These are phyloP conservation scores for Scedosporium boydii DNA, from an alignment of 2,329 filamentous ascomycete species.

Conservation along the genomic window DNA sequence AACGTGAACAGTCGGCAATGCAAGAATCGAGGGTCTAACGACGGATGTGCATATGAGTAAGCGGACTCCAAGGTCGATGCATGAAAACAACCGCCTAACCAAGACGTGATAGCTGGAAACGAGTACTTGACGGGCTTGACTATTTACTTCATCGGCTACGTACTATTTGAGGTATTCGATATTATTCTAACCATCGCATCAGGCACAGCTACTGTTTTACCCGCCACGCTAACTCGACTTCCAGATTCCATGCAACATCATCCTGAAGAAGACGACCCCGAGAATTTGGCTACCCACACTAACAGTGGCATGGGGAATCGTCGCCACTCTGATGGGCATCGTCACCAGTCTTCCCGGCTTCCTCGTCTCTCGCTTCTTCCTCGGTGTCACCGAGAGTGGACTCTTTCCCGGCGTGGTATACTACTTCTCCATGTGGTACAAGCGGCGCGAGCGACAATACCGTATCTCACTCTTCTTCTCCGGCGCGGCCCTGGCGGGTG, in stretches of 20 bases:
- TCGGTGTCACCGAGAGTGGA: slow-evolving; percentile 44
- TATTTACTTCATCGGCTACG: slow-evolving; percentile 55
- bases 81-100: neutral
- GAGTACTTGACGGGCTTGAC: slow-evolving; percentile 58
- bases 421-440: slow-evolving; percentile 47
- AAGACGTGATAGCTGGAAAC: slow-evolving; percentile 34
- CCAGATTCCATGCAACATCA: slow-evolving; percentile 51
- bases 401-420: slow-evolving; percentile 42
- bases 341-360: slow-evolving; percentile 41
- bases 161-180: slow-evolving; percentile 40
- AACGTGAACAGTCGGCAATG: slow-evolving; percentile 41
- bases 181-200: neutral
- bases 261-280: slow-evolving; percentile 51
- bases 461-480: slow-evolving; percentile 48
- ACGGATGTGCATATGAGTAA: slow-evolving; percentile 41
- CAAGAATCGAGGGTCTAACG: slow-evolving; percentile 44
- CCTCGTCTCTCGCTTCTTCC: slow-evolving; percentile 42
- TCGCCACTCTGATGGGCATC: slow-evolving; percentile 25
- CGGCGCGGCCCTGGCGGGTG: slow-evolving; percentile 43
- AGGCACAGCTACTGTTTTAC: neutral
- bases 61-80: neutral
- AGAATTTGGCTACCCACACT: slow-evolving; percentile 47
- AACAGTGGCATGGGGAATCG: slow-evolving; percentile 42
- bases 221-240: neutral
- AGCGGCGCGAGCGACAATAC: slow-evolving; percentile 42